Base-by-base conservation (phyloP, 2,329 filamentous ascomycete genomes). In the Aspergillus tubingensis region DNA sequence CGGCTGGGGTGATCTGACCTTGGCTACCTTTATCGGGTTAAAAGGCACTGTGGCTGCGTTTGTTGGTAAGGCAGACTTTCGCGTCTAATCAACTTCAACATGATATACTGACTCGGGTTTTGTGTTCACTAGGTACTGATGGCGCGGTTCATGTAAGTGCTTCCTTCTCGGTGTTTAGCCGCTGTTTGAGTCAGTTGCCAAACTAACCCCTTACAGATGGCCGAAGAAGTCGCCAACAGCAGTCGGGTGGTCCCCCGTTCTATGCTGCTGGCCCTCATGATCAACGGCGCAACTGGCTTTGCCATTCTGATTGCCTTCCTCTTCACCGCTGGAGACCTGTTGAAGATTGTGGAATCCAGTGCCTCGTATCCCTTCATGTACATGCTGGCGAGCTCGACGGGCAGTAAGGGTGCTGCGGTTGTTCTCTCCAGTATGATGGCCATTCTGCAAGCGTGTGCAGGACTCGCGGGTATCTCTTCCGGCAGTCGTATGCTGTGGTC, bases 311-410 rank as follows among this genome's bases (percentile, higher is more conserved):
- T 77, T 52, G 73, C 71, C 2, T 57, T 75, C 38, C 65, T 74
- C 15, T 76, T 77, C 64, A 72, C 70, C 38, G 61, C 76, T n/a
- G 74, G 75, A 10, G 70, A 76, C 47, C 62, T 77, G 8, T 60
- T 71, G 8, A 69, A 67, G 19, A 73, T 72, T 25, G 66, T 78
- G 44, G 47, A 59, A 11, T 67, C 72, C 8, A 65, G 70, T 17
- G 76, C 76, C 10, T 71, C 70, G 11, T 76, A 75, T 57, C 74
- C 75, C 0, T 78, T 76, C 49, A 74, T 79, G 48, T 67, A 73
- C 30, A 68, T 74, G 30, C 84, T 87, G 65, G 25, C 19, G 10
- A 51, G 30, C 74, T 73, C 59, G 67, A 80, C 58, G 79, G 77
- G 48, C 81, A 80, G 1, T 64, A 70, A 17, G 0, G 71, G 71